Base-by-base conservation (phyloP, 345 rosid genomes). In the Nephelium lappaceum region DNA sequence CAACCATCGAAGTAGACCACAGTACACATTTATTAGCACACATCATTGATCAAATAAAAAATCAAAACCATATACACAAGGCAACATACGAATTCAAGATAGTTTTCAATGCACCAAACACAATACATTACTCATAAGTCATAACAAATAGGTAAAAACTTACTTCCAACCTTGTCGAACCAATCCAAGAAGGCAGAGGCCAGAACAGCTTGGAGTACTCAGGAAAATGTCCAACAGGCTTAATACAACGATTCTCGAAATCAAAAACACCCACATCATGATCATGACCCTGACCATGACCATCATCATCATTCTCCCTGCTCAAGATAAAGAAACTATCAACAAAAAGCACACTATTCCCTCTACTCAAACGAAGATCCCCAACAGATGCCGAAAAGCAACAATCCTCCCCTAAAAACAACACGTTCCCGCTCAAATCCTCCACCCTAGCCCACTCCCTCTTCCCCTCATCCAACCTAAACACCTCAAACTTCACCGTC, bases 381-480 rank as follows among this genome's bases (percentile, higher is more conserved):
- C 83, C 81, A 31, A 85, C 87, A 0, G 88, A 84, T 2, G 90
- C 90, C 0, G 98, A 89, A 79, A 94, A 96, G 11, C 89, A 83
- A 69, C 89, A 89, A 68, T 92, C 98, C 77, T 93, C 95, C n/a
- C 98, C 97, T n/a, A 93, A 71, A 75, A 97, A 97, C 90, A 97
- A 79, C 78, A 94, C 84, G 0, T 81, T 84, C 84, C 88, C 88
- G 2, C 84, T 88, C 73, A 97, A 83, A 69, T 83, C 85, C 36
- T 70, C 76, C 70, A 87, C 78, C 80, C 86, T 88, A 73, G 83
- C 78, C 98, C 99, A 97, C 78, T 79, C 69, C 85, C 80, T 73
- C 64, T 38, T 81, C 31, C 58, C 79, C 67, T 80, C 84, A 55
- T 77, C 87, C 86, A 97, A 85, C 81, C 67, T 87, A 76, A 79